Conservation (phyloP, 768 basidiomycete genomes). For the Pulveroboletus sp. region DNA sequence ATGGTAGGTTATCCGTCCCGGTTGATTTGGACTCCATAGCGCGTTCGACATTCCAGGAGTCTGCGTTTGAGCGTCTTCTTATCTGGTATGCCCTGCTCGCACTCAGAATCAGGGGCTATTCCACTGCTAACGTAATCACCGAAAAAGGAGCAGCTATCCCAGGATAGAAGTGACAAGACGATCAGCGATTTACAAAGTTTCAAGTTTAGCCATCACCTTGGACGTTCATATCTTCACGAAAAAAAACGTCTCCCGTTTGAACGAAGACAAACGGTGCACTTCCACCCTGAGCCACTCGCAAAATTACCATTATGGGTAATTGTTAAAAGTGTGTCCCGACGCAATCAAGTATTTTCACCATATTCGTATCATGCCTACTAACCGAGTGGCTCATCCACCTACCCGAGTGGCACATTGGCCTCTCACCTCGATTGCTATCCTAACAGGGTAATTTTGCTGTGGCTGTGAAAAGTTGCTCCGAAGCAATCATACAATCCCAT, state of each 20-base stretch:
- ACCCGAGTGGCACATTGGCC: conserved; percentile 11
- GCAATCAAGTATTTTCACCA: conserved; percentile 18
- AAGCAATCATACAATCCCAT: conserved; percentile 24
- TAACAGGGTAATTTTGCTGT: conserved; percentile 18
- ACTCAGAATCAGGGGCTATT: no score
- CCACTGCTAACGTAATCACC: no score
- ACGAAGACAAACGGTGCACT: neutral
- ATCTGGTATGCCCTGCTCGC: no score
- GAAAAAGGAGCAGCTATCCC: no score
- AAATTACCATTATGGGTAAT: neutral
- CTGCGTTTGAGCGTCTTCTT: no score
- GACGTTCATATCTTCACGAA: no score
- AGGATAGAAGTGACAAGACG: no score
- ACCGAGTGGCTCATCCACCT: conserved; percentile 23
- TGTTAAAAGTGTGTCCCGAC: neutral
- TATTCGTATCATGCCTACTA: neutral
- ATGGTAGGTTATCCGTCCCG: neutral
- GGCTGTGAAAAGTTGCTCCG: conserved; percentile 12
- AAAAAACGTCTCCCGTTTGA: neutral
- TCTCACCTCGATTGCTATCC: conserved; percentile 20
- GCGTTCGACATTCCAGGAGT: no score
- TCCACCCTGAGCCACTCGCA: conserved; percentile 9
- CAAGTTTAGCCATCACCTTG: no score
- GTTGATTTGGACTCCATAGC: no score
- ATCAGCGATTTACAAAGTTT: no score